Conservation (phyloP, 2,329 filamentous ascomycete species). For the Allantophomopsis cytisporea region DNA sequence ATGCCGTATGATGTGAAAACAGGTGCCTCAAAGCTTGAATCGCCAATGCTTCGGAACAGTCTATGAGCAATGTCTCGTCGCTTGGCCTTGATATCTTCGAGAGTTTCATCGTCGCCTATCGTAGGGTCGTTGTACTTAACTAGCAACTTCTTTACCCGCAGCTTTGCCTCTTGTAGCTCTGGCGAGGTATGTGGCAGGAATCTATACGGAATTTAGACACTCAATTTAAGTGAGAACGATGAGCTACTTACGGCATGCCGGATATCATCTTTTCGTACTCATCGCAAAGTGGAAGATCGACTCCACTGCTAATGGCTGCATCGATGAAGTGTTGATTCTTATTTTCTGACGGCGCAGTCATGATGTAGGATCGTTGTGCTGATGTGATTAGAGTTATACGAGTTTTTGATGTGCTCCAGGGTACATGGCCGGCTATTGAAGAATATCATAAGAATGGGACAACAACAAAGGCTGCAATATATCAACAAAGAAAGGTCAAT, state of each 20-base stretch:
- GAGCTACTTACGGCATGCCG: constrained; percentile 8
- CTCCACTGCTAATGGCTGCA: neutral
- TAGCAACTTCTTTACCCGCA: constrained; percentile 4
- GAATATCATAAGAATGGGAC: no score
- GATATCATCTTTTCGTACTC: constrained; percentile 13
- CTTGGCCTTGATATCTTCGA: constrained; percentile 6
- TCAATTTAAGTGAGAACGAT: neutral
- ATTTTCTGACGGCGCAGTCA: neutral
- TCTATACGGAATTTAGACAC: neutral
- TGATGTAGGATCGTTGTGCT: no score
- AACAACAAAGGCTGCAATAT: no score
- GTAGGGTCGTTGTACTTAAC: constrained; percentile 9
- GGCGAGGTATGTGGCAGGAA: constrained; percentile 2
- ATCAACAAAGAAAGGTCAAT: no score
- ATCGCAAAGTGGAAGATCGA: constrained; percentile 5
- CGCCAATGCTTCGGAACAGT: constrained; percentile 8
- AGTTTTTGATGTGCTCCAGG: no score
- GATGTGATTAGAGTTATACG: no score
- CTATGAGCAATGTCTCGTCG: constrained; percentile 6
- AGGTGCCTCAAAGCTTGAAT: constrained; percentile 8
- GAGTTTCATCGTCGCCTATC: constrained; percentile 5
- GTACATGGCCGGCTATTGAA: no score
- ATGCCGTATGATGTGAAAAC: constrained; percentile 12
- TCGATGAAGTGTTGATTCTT: neutral
- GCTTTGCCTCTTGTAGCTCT: constrained; percentile 3